Base-by-base conservation (phyloP, 768 basidiomycete species). In the Amanita rubescens region DNA sequence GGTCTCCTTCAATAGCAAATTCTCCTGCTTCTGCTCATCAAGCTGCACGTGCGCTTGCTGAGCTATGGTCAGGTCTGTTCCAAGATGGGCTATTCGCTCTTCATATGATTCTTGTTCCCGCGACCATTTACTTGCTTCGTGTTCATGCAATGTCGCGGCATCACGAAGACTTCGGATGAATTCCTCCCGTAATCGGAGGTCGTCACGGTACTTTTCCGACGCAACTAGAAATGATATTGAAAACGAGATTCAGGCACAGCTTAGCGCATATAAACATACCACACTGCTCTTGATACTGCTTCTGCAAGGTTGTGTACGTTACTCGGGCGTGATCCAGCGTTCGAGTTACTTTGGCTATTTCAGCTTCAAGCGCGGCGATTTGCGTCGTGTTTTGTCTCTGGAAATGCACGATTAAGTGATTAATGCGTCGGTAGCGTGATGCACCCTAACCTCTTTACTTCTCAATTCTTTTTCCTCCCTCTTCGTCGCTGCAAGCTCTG, bases 21-120 rank as follows among this genome's bases (percentile, higher is more conserved):
- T 97, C 74, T 94, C 91, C 62, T 92, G 90, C 72, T 96, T 96
- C 73, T 97, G 94, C 60, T 88, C 85, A 55, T 94, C 91, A 34
- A 96, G 77, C 55, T 82, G 79, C 0, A 74, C 78, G 50, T 90
- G 84, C 1, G 87, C 84, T 59, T 82, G 78, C 49, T 85, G 81
- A 3, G 91, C 89, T 22, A 79, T 62, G 3, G 66, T 65, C 2
- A 97, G 75, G 53, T 95, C 92, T 7, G 70, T 60, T 60, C 93
- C 87, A n/a, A 95, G 78, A 6, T 75, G 67, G 5, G 70, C 65
- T 47, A 94, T 77, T 14, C 85, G 84, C 5, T 81, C 78, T 63
- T 95, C 92, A 39, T 85, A 84, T 14, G 74, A 71, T 30, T 84
- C 78, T 20, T 84, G 82, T 64, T 91, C 89, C 55, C 77, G 78